Conservation (phyloP, 805 yeast species). For the Starmera quercuum region DNA sequence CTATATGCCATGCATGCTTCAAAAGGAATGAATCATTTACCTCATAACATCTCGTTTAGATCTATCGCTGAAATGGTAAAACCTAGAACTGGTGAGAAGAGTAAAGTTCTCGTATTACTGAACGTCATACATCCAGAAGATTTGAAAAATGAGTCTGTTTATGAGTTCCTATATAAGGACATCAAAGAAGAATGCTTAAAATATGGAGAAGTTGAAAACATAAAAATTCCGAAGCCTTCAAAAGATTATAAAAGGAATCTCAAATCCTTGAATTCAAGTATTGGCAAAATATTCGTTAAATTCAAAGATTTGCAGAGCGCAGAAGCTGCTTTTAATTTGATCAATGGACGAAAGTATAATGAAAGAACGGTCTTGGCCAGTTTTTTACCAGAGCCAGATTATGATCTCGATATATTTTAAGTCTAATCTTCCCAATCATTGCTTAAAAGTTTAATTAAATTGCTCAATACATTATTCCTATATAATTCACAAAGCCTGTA, state of each 20-base stretch:
- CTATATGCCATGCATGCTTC: constrained; percentile 33
- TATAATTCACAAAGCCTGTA: background rate
- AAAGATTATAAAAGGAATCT: constrained; percentile 35
- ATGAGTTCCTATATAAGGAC: constrained; percentile 43
- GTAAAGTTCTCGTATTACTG: constrained; percentile 54
- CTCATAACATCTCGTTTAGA: constrained; percentile 18
- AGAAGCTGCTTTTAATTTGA: constrained; percentile 40
- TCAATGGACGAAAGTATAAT: constrained; percentile 62
- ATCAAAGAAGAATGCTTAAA: constrained; percentile 40
- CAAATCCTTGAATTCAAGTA: constrained; percentile 41
- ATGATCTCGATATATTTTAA: constrained; percentile 25
- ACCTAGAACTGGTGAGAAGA: constrained; percentile 2
- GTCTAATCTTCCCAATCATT: background rate
- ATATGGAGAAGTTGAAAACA: constrained; percentile 42
- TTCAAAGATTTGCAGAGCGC: constrained; percentile 49
- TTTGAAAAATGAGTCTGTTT: constrained; percentile 40
- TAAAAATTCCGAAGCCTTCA: constrained; percentile 55
- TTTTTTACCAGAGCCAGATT: constrained; percentile 54
- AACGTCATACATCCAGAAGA: constrained; percentile 65
- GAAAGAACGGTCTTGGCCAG: constrained; percentile 65
- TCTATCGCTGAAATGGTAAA: constrained; percentile 12
- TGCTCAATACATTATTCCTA: background rate
- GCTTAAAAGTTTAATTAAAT: background rate
- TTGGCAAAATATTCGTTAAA: constrained; percentile 68
- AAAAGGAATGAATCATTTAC: constrained; percentile 16